Conservation (phyloP, 768 basidiomycete species). For the Kwoniella sp. region DNA sequence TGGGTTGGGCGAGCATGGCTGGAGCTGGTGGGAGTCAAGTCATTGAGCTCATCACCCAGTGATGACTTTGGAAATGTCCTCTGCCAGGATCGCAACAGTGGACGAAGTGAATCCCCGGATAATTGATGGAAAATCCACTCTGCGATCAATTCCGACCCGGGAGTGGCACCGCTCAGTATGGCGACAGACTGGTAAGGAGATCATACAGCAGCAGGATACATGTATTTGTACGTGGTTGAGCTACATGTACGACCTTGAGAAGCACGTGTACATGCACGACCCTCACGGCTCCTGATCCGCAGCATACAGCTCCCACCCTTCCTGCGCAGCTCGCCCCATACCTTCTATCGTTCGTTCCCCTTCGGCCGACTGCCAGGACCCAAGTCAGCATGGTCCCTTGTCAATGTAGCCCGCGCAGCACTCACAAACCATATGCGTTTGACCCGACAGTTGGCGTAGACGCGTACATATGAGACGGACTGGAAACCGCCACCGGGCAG, state of each 20-base stretch:
- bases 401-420: background rate
- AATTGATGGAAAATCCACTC: no score
- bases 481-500: slow-evolving; percentile 27
- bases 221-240: no score
- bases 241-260: no score
- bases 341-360: slow-evolving; percentile 28
- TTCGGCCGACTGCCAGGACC: slow-evolving; percentile 18
- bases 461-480: slow-evolving; percentile 32
- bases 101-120: no score
- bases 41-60: background rate
- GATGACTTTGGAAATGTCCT: background rate
- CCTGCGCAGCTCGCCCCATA: slow-evolving; percentile 20
- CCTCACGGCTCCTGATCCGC: slow-evolving; percentile 4
- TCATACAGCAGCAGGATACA: no score
- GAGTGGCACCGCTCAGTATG: no score
- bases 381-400: background rate
- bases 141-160: no score
- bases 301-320: slow-evolving; percentile 40
- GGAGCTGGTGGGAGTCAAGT: background rate
- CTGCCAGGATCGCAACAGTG: no score
- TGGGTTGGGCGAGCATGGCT: background rate
- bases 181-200: no score
- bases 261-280: no score
- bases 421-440: slow-evolving; percentile 46
- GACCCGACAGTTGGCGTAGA: slow-evolving; percentile 48